Evolutionary conservation across 306 rosid species (phyloP), one percentile per base, ranked within the genome.

Genomic region (Sindora glabra): DNA sequence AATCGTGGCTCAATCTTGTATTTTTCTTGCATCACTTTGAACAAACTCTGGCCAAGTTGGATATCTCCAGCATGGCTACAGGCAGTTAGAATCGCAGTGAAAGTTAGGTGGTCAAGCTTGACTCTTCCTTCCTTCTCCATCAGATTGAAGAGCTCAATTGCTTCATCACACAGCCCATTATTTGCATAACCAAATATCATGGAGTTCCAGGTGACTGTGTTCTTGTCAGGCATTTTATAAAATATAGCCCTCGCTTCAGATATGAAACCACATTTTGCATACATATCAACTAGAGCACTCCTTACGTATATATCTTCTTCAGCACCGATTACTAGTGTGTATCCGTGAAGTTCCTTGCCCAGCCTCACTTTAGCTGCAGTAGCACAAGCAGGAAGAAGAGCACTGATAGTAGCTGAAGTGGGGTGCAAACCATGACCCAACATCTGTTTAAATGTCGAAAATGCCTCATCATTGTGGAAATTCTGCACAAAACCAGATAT

Each of bases 201-300:
- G 1, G 96, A 90, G 75, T 90, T 90, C 86, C 90, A 85, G 0
- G 96, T 77, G 3, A 81, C 95, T 0, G 89, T 81, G 61, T 74
- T 91, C 77, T 74, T 85, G 48, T 79, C 70, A 5, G 78, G 59
- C 85, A 87, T 87, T 65, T 27, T 75, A 52, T 40, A 19, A 70
- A 87, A 87, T 69, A 88, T 63, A 15, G 70, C 60, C 78, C 61
- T 75, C 0, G 95, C 91, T 46, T 85, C 86, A 25, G 66, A 49
- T 55, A 91, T 83, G 68, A 83, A 91, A 6, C 96, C 97, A 27
- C 95, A 91, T 81, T 90, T 91, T 19, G 96, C 81, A 36, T 87
- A 81, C 97, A 87, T 85, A 66, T 91, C 97, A 71, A 91, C 83
- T 27, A 91, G 78, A 51, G 96, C 96, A 75, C 89, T 87, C 69